Evolutionary conservation across 2,329 filamentous ascomycete genomes (phyloP).

Genomic region (Fusarium armeniacum): DNA sequence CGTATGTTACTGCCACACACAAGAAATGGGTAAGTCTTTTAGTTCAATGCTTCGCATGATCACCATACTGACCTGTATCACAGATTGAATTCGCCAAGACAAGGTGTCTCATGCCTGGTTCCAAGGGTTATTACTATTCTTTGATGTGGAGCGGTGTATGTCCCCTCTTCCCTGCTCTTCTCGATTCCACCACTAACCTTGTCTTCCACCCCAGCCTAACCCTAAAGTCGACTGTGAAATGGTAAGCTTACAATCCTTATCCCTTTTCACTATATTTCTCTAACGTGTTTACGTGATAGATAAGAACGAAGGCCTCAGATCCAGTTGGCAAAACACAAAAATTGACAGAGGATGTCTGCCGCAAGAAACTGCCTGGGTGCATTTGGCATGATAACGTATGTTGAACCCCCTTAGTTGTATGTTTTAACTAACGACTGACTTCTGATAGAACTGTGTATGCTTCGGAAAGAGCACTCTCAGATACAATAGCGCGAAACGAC

Average conservation of each 20-base stretch:
- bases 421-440: not conserved
- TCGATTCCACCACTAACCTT: not conserved
- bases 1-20: not conserved
- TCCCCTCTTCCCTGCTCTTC: not conserved
- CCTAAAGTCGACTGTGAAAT: not conserved
- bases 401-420: too few species aligned
- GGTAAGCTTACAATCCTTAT: not conserved
- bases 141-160: slow-evolving; percentile 9
- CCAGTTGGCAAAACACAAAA: not conserved
- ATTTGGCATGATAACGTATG: slow-evolving; percentile 13
- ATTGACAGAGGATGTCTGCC: slow-evolving; percentile 1
- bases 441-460: slow-evolving; percentile 2
- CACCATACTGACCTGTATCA: not conserved
- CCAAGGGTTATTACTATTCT: not conserved
- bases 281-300: too few species aligned
- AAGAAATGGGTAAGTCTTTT: slow-evolving; percentile 7
- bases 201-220: not conserved
- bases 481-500: not conserved
- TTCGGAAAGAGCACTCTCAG: not conserved
- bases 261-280: too few species aligned
- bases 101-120: slow-evolving; percentile 1
- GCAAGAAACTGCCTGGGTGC: slow-evolving; percentile 5
- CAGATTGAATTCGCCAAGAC: slow-evolving; percentile 15
- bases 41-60: not conserved
- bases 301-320: slow-evolving; percentile 5